A percentile compares a stretch with the other conserved stretches of the same genome.
Conservation (phyloP, 495 filamentous ascomycete genomes). For the Darksidea phi region DNA sequence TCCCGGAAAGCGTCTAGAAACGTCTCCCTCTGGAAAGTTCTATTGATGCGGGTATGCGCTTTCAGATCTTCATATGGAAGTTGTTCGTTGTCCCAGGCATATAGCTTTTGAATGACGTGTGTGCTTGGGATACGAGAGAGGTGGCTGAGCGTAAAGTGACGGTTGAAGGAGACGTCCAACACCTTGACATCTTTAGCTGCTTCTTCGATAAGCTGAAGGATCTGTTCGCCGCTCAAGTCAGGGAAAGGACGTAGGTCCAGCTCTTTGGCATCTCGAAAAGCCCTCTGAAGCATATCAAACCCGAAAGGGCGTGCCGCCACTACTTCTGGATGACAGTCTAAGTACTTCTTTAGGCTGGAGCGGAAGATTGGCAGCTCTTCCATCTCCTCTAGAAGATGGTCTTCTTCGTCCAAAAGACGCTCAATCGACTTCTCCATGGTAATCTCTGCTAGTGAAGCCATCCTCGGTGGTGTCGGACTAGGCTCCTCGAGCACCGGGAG, state of each 20-base stretch:
- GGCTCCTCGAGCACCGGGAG: neutral
- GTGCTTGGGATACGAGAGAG: neutral
- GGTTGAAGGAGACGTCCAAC: slow-evolving; percentile 2
- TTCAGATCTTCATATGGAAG: neutral
- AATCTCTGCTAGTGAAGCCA: neutral
- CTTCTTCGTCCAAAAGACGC: slow-evolving; percentile 1
- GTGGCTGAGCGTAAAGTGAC: neutral
- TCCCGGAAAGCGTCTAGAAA: neutral
- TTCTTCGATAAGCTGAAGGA: neutral
- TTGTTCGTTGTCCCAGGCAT: neutral
- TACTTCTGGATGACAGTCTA: neutral
- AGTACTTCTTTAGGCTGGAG: neutral
- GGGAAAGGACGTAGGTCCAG: slow-evolving; percentile 1
- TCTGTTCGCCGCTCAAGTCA: neutral
- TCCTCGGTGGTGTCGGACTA: too few species aligned
- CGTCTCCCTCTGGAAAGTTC: neutral
- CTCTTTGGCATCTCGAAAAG: neutral
- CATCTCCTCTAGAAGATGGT: neutral
- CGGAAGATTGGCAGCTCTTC: slow-evolving; percentile 3
- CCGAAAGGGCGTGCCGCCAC: neutral
- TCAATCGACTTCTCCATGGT: slow-evolving; percentile 9
- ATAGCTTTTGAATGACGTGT: neutral
- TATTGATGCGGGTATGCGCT: neutral
- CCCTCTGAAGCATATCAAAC: neutral
- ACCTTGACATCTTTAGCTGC: neutral